Evolutionary conservation across 345 rosid genomes (phyloP).

Genomic region (Cardamine chenopodiifolia): DNA sequence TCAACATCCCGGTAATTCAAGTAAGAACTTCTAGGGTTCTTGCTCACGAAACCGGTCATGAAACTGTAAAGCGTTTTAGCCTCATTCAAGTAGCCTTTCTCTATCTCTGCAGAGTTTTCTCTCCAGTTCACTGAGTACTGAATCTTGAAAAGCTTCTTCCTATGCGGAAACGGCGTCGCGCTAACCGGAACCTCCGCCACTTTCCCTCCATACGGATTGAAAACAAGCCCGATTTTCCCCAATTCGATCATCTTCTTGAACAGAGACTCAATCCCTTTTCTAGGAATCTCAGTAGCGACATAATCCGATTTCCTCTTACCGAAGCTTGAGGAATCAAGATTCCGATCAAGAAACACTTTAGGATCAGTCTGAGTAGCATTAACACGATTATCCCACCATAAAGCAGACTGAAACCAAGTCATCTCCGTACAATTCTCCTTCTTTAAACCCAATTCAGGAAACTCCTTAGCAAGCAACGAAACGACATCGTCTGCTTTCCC

Average conservation of each 20-base stretch:
- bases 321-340: constrained; percentile 37
- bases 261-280: constrained; percentile 41
- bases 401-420: constrained; percentile 62
- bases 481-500: constrained; percentile 51
- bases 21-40: constrained; percentile 64
- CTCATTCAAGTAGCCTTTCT: constrained; percentile 30
- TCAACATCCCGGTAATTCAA: constrained; percentile 64
- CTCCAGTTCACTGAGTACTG: constrained; percentile 55
- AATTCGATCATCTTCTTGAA: constrained; percentile 57
- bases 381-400: constrained; percentile 52
- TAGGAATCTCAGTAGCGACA: constrained; percentile 46
- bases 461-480: constrained; percentile 40
- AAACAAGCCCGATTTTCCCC: constrained; percentile 54
- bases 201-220: constrained; percentile 67
- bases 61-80: constrained; percentile 47
- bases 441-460: constrained; percentile 56
- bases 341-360: constrained; percentile 48
- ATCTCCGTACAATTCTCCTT: constrained; percentile 51
- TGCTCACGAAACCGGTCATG: constrained; percentile 66
- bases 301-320: constrained; percentile 74
- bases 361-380: constrained; percentile 44
- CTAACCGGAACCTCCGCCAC: constrained; percentile 48
- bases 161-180: constrained; percentile 62
- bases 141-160: constrained; percentile 61
- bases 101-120: constrained; percentile 41